Conservation (phyloP, 2,329 filamentous ascomycete species). For the Epichloe aotearoae region DNA sequence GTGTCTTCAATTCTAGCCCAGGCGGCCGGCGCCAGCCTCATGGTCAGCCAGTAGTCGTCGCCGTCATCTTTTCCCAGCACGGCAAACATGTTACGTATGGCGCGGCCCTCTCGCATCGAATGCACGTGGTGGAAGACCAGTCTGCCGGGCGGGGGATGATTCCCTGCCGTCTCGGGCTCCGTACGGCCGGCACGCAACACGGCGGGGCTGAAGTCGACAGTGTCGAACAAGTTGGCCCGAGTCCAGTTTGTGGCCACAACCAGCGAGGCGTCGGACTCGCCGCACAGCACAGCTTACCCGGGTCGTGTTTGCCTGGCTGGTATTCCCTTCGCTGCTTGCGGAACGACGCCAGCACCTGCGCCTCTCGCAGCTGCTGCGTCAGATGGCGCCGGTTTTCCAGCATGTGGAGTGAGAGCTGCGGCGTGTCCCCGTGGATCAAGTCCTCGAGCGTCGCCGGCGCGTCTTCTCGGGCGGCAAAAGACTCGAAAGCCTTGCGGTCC, state of each 20-base stretch:
- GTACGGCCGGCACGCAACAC: background rate
- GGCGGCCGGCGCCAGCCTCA: no score
- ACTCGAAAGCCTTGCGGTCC: no score
- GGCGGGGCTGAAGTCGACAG: background rate
- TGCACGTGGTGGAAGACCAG: no score
- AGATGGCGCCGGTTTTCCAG: background rate
- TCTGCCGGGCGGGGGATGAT: no score
- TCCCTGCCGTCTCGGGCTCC: no score
- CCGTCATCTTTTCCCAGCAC: no score
- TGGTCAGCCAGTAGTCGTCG: no score
- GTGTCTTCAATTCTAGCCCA: no score
- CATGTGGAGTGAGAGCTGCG: constrained; percentile 34
- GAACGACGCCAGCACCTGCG: background rate
- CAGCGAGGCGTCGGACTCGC: background rate
- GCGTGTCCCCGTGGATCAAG: constrained; percentile 26
- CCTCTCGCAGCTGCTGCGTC: background rate
- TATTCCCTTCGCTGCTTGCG: background rate
- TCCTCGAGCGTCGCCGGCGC: constrained; percentile 22
- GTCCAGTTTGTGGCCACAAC: background rate
- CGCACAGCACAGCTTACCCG: background rate
- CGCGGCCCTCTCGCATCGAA: no score
- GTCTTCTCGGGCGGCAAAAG: no score
- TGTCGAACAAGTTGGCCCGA: background rate
- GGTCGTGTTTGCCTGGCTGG: no score
- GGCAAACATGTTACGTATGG: no score